Percentiles rank a stretch among this genome's conserved stretches.
These are phyloP conservation scores for Fusarium illudens DNA, from an alignment of 2,329 filamentous ascomycete genomes.

Conservation along the genomic window DNA sequence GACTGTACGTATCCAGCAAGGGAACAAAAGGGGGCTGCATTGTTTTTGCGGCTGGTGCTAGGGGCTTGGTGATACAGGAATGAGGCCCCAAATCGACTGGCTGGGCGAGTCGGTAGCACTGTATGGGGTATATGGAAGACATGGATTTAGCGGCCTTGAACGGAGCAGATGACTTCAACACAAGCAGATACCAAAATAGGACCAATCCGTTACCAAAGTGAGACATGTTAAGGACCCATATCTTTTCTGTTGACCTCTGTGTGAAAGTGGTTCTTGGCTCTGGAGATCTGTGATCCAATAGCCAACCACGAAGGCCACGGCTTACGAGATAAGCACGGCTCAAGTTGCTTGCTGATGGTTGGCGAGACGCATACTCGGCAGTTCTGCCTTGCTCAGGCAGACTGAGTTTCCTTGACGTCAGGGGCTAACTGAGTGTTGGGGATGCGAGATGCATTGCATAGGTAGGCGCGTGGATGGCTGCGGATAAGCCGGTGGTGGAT, in stretches of 20 bases:
- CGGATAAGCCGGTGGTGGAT: conserved; percentile 2
- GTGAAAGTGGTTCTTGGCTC: neutral
- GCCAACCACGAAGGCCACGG: neutral
- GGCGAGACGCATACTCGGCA: conserved; percentile 18
- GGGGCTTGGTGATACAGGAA: conserved; percentile 14
- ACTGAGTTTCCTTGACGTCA: conserved; percentile 26
- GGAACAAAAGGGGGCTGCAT: conserved; percentile 32
- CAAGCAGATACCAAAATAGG: conserved; percentile 31
- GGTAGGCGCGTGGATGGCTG: conserved; percentile 13
- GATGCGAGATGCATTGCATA: conserved; percentile 21
- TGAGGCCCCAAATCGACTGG: conserved; percentile 15
- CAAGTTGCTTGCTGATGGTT: conserved; percentile 18
- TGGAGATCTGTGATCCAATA: neutral
- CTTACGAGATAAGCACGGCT: conserved; percentile 16
- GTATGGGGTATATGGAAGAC: conserved; percentile 35
- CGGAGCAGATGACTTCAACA: conserved; percentile 24
- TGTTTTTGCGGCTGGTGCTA: conserved; percentile 34
- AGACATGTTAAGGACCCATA: conserved; percentile 8
- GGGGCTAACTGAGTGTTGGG: conserved; percentile 36
- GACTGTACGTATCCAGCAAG: conserved; percentile 11
- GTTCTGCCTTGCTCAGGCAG: neutral
- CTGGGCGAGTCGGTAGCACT: conserved; percentile 32
- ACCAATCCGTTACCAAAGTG: conserved; percentile 21
- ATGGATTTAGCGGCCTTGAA: conserved; percentile 27
- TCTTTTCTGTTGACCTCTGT: conserved; percentile 11